phyloP scores from a whole-genome alignment of 169 alveolate species.

The Plasmodium adleri region DNA sequence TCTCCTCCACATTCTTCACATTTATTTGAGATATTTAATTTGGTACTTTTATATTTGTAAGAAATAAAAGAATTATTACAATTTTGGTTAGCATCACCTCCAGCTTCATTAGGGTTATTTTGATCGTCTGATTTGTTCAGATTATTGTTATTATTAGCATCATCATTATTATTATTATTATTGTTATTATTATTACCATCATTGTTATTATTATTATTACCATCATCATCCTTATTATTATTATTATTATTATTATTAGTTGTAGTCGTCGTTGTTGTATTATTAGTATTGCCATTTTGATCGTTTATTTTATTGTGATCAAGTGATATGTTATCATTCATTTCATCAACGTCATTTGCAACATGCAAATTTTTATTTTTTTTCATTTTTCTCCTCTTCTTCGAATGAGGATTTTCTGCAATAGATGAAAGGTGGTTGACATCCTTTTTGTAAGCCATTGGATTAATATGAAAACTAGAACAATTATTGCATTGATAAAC shows the following conservation, averaged over 20 bases:
- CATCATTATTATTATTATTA: slow-evolving; percentile 4
- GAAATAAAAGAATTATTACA: neutral
- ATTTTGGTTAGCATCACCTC: neutral
- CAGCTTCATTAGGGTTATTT: neutral
- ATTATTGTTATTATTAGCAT: neutral
- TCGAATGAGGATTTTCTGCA: slow-evolving; percentile 9
- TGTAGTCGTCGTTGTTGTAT: neutral
- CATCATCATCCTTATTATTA: neutral
- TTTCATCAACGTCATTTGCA: neutral
- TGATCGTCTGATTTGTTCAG: neutral
- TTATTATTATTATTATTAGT: neutral
- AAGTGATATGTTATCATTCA: neutral
- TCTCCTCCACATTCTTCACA: slow-evolving; percentile 89
- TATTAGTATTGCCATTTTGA: neutral
- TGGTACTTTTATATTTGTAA: slow-evolving; percentile 32
- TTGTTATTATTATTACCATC: neutral
- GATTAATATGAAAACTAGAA: slow-evolving; percentile 82
- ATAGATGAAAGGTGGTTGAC: slow-evolving; percentile 15
- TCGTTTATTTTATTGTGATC: slow-evolving; percentile 8
- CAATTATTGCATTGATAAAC: slow-evolving; percentile 91
- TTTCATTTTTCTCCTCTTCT: slow-evolving; percentile 20
- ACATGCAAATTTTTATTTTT: neutral
- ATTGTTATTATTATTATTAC: slow-evolving; percentile 14
- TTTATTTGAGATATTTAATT: slow-evolving; percentile 71
- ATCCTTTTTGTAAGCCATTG: slow-evolving; percentile 81